Base-by-base conservation (phyloP, 2,329 filamentous ascomycete species). In the Simplicillium aogashimaense region DNA sequence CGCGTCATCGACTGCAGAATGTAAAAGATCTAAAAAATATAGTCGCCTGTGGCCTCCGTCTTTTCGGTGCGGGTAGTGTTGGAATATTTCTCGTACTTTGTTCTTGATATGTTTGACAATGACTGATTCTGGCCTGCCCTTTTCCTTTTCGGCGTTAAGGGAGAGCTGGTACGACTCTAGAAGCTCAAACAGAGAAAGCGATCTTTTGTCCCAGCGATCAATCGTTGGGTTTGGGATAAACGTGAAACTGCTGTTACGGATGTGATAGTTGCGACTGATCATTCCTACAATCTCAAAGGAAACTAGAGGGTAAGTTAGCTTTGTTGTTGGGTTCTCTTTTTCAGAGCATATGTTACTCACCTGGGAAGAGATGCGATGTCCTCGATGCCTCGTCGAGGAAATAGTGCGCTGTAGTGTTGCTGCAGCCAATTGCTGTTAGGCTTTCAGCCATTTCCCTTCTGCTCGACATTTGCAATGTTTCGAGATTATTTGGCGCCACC, bases 281-380 rank as follows among this genome's bases (percentile, higher is more conserved):
- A 78, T 78, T n/a, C 72, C 74, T 3, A 76, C 52, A 1, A 78
- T 62, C 48, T 78, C 74, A 38, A 78, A 78, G 0, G 70, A 65
- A 1, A 78, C 73, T 75, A 15, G 37, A n/a, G 35, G 8, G 14
- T 9, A 5, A 11, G 3, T 10, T 5, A n/a, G 33, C 43, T 56
- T 37, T 54, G 46, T 6, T 8, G 32, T 11, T 5, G 15, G 10
- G 17, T 30, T 2, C 15, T 29, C 14, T 10, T 14, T 20, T 3
- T 9, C 11, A 13, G 7, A 14, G 17, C 7, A 30, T 14, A 32
- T 11, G 17, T 2, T 2, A 41, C 61, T 43, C 59, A 72, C 70
- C 47, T n/a, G 69, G 67, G 41, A 74, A 74, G 2, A 75, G 44
- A 50, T 75, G 71, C 2, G 58, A 59, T 7, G 66, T 63, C 37